Evolutionary conservation across 1,284 basidiomycete genomes (phyloP), one percentile per base, ranked within the genome.

Genomic region (Sporisorium reilianum): DNA sequence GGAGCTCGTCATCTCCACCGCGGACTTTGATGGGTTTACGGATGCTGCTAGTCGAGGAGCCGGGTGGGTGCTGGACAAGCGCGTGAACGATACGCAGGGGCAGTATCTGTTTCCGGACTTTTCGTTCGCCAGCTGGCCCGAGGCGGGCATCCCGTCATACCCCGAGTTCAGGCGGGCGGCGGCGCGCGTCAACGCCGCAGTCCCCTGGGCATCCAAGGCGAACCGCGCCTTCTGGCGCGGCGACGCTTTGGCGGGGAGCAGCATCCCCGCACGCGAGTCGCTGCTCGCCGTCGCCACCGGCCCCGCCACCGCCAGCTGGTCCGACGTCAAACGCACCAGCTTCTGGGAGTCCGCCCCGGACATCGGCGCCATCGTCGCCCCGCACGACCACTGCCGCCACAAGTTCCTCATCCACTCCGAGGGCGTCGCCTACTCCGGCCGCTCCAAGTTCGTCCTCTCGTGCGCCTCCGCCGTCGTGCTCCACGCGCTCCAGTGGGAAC

Each of bases 361-460:
- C 9, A 62, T 73, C 16, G 68, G 41, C 14, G 41, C 41, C 12
- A 68, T 71, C 38, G 71, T 75, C n/a, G 28, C 75, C 6, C 55
- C 69, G 2, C 25, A 38, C 9, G 66, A 79, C 8, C 71, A 75
- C 36, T 80, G 78, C 30, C 12, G 51, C 1, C 64, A 73, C 60
- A 80, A 79, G 46, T 80, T 64, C 50, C 60, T 80, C 1, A 50
- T 80, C 11, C 78, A 79, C n/a, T 42, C 58, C 9, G 78, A 80
- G 57, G 78, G 78, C 20, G 77, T 78, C 18, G 67, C 70, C n/a
- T 80, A 80, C 30, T 71, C 66, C 12, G 78, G 78, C 6, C 60
- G 78, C 7, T 52, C 44, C 54, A 78, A 79, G 25, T 80, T 64
- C 49, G 62, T 80, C 42, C 52, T 77, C 4, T 36, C 25, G 25